These are phyloP conservation scores for Ascochyta lentis DNA, from an alignment of 2,329 filamentous ascomycete species.

Conservation along the genomic window DNA sequence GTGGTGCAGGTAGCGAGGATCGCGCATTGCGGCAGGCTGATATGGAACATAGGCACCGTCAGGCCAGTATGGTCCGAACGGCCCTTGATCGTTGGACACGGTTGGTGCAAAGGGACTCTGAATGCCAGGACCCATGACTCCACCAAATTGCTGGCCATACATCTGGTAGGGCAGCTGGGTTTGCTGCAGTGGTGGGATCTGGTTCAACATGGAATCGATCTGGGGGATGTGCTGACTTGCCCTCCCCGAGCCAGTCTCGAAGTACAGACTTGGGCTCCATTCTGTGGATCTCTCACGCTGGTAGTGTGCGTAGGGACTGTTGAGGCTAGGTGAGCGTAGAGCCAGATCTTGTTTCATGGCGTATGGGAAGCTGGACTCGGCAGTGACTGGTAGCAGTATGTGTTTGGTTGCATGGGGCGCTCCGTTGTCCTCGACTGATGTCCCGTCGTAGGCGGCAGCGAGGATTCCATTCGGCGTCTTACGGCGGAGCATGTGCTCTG, in stretches of 20 bases:
- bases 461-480: constrained; percentile 96
- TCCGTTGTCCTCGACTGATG: constrained; percentile 72
- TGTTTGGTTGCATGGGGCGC: constrained; percentile 83
- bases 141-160: constrained; percentile 43
- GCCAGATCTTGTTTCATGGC: constrained; percentile 47
- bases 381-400: constrained; percentile 72
- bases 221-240: constrained; percentile 56
- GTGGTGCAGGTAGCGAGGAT: constrained; percentile 45
- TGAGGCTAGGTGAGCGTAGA: constrained; percentile 39
- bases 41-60: constrained; percentile 52
- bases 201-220: constrained; percentile 68
- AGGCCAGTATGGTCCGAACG: constrained; percentile 52
- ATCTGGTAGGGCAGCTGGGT: constrained; percentile 55
- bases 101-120: constrained; percentile 48
- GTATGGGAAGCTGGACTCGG: constrained; percentile 47
- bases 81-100: constrained; percentile 50
- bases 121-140: constrained; percentile 41
- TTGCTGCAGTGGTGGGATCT: constrained; percentile 60
- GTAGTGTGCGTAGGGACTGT: constrained; percentile 21
- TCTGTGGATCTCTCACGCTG: constrained; percentile 34
- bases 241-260: constrained; percentile 45
- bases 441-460: constrained; percentile 88
- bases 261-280: constrained; percentile 47
- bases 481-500: constrained; percentile 81
- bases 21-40: constrained; percentile 49